Base-by-base conservation (phyloP, 2,329 filamentous ascomycete genomes). In the Beauveria medogensis region DNA sequence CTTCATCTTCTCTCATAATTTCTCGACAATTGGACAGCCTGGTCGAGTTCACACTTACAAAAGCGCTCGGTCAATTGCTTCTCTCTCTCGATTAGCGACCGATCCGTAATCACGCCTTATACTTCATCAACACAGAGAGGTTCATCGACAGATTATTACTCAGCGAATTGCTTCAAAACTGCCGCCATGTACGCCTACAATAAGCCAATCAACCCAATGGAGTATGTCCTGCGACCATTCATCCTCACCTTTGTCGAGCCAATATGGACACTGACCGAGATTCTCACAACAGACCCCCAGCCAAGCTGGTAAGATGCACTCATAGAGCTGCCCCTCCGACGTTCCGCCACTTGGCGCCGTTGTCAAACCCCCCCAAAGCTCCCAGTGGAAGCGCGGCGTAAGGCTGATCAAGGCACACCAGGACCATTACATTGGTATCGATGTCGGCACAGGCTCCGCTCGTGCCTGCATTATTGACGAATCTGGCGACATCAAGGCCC, bases 361-460 rank as follows among this genome's bases (percentile, higher is more conserved):
- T 52, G 16, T 24, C n/a, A 10, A 9, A n/a, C 20, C 4, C 41
- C 14, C 34, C 9, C 9, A 9, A 46, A 8, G 7, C 24, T 58
- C 50, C 20, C 28, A 10, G n/a, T 59, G 59, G 59, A 44, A 22
- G 14, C 28, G 22, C 3, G 14, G 5, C 24, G 26, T 3, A 20
- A n/a, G 28, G 12, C 34, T 66, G 20, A 62, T 16, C 3, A 5
- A 2, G 2, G 18, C n/a, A 47, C 5, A 34, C 1, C 63, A 85
- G 75, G 80, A 85, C 63, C 80, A 86, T 68, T 87, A 82, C 70
- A 83, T 97, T 70, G 93, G 93, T 63, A 91, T 99, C 67, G 94
- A 99, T 77, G 93, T 99, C 55, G 94, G 94, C 57, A 99, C 94
- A 22, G 94, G 94, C 60, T 96, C 91, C 72, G 94, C 93, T 44